Evolutionary conservation across 2,329 filamentous ascomycete species (phyloP).

Genomic region (Davidsoniella australis): DNA sequence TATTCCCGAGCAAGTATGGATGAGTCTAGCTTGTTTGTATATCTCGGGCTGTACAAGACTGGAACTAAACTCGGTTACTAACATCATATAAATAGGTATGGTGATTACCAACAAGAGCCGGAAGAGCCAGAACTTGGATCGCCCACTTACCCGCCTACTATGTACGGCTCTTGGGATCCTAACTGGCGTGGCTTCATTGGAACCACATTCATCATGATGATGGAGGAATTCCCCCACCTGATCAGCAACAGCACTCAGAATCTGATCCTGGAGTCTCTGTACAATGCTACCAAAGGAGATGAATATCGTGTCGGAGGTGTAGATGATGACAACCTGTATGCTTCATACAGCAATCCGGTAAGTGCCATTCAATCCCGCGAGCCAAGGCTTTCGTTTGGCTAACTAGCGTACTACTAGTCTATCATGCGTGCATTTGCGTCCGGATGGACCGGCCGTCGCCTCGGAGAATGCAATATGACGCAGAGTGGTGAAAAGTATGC

Average conservation of each 20-base stretch:
- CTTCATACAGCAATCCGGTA: slow-evolving; percentile 41
- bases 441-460: slow-evolving; percentile 38
- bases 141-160: slow-evolving; percentile 29
- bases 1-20: too few species aligned
- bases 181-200: slow-evolving; percentile 49
- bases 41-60: slow-evolving; percentile 1
- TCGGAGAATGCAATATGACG: slow-evolving; percentile 42
- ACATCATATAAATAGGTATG: slow-evolving; percentile 18
- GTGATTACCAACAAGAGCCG: slow-evolving; percentile 34
- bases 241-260: slow-evolving; percentile 21
- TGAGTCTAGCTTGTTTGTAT: slow-evolving; percentile 20
- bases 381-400: background rate
- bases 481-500: slow-evolving; percentile 37
- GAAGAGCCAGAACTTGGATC: slow-evolving; percentile 42
- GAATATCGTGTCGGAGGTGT: slow-evolving; percentile 43
- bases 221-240: slow-evolving; percentile 39
- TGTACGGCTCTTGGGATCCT: slow-evolving; percentile 43
- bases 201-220: slow-evolving; percentile 37
- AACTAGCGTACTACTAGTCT: slow-evolving; percentile 17
- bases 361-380: slow-evolving; percentile 6
- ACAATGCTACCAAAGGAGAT: slow-evolving; percentile 40
- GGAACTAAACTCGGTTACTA: slow-evolving; percentile 10
- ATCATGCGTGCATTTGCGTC: slow-evolving; percentile 47
- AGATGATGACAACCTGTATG: slow-evolving; percentile 43
- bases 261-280: slow-evolving; percentile 34